A percentile compares a stretch with the other conserved stretches of the same genome.
These are phyloP conservation scores for Arthroderma sp. DNA, from an alignment of 2,329 filamentous ascomycete genomes.

Conservation along the genomic window DNA sequence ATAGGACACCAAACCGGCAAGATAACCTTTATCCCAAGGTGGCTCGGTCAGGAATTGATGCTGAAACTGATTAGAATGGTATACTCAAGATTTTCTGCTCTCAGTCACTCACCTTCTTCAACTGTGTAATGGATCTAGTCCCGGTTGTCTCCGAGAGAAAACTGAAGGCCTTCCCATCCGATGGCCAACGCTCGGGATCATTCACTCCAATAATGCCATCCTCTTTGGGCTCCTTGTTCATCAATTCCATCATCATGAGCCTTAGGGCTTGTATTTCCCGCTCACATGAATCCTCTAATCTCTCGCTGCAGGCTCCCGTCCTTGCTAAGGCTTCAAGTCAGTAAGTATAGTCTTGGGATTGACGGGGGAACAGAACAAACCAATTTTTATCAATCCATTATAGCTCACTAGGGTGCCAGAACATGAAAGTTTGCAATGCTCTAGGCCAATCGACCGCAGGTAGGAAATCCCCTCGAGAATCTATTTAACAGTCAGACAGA, in stretches of 20 bases:
- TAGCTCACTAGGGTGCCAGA: conserved; percentile 17
- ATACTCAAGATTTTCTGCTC: not conserved
- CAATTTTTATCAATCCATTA: conserved; percentile 17
- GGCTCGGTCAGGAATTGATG: conserved; percentile 3
- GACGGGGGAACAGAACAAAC: conserved; percentile 7
- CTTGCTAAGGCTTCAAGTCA: conserved; percentile 10
- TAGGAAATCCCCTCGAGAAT: conserved; percentile 15
- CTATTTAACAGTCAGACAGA: too few species aligned
- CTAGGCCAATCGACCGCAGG: conserved; percentile 10
- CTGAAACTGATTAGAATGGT: conserved; percentile 3
- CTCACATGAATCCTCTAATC: conserved; percentile 4
- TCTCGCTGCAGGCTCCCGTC: conserved; percentile 11
- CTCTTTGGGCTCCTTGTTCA: conserved; percentile 25
- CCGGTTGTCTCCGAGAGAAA: conserved; percentile 22
- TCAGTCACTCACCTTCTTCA: conserved; percentile 15
- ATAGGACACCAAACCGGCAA: conserved; percentile 5
- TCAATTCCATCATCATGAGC: conserved; percentile 20
- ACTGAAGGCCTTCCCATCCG: conserved; percentile 15
- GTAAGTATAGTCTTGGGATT: conserved; percentile 1
- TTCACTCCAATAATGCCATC: conserved; percentile 21
- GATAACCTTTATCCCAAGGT: conserved; percentile 1
- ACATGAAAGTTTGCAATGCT: conserved; percentile 15
- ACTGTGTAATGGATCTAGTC: conserved; percentile 14
- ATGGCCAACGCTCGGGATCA: conserved; percentile 19
- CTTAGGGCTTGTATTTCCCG: conserved; percentile 14